Base-by-base conservation (phyloP, 768 basidiomycete genomes). In the Termitomyces heimii region DNA sequence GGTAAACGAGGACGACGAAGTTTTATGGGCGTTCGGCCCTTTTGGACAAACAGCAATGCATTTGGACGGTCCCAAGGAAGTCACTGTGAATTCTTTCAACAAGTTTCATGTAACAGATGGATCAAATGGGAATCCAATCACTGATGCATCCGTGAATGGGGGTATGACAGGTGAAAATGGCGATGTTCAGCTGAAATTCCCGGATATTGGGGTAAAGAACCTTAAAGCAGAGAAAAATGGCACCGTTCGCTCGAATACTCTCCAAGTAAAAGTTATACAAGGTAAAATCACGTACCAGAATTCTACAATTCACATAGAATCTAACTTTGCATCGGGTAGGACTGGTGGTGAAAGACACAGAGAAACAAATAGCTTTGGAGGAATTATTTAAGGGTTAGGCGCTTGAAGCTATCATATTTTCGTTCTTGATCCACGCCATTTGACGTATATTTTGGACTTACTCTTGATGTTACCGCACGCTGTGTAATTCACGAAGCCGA, bases 11-110 rank as follows among this genome's bases (percentile, higher is more conserved):
- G 8, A 10, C 1, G 62, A 63, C 39, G 54, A 63, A 22, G 55
- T 63, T 20, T 43, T 61, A 18, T 63, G 39, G 35, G 57, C 62
- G n/a, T 63, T 56, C 13, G 49, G 26, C 55, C 13, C 26, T 5
- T 7, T 13, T 12, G 7, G 0, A 5, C 44, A 24, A 28, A 14
- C 7, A 42, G 34, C 34, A 12, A 14, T 49, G 18, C 18, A 2
- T 20, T 31, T 50, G 24, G 24, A 26, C 4, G 44, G 44, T 24
- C 44, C 44, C 5, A 4, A 26, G 22, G 4, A 28, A 26, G 44
- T 28, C 44, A 1, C 3, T 16, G 10, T 2, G 3, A 28, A 45
- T 14, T 3, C 13, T 26, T 12, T 5, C 2, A 14, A 4, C 14
- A 16, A 16, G 24, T 45, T 28, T 12, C 44, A 24, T n/a, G 14